A percentile compares a stretch with the other conserved stretches of the same genome.
These are phyloP conservation scores for Leucaena leucocephala DNA, from an alignment of 306 rosid species.

Conservation along the genomic window DNA sequence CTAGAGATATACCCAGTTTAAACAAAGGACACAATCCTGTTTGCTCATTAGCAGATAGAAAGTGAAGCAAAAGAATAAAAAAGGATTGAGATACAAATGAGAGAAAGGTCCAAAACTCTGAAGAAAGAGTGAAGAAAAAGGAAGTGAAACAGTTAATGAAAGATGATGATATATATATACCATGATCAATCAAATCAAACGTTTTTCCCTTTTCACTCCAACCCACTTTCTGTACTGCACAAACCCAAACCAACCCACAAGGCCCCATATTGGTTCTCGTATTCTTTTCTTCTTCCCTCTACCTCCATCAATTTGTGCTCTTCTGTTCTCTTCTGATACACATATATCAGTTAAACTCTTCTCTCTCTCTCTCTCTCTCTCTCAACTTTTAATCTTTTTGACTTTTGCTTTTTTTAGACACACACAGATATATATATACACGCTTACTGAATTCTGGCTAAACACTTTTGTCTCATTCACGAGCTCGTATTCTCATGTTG, in stretches of 20 bases:
- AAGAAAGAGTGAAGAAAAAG: not conserved
- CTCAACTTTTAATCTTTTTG: constrained; percentile 33
- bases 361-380: too few relatives aligned
- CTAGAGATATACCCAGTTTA: not conserved
- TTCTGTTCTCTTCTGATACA: constrained; percentile 31
- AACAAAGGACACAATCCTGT: not conserved
- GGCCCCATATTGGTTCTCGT: constrained; percentile 27
- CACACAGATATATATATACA: not conserved
- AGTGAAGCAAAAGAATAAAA: not conserved
- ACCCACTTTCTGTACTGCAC: constrained; percentile 44
- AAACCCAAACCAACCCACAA: constrained; percentile 38
- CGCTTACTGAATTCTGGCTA: constrained; percentile 39
- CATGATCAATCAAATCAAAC: constrained; percentile 60
- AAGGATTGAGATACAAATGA: constrained; percentile 18
- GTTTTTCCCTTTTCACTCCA: constrained; percentile 32
- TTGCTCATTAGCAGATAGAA: not conserved
- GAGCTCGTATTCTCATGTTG: too few relatives aligned
- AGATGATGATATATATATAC: not conserved
- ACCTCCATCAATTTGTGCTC: not conserved
- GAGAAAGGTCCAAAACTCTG: constrained; percentile 3
- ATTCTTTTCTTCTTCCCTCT: not conserved
- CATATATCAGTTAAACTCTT: constrained; percentile 3
- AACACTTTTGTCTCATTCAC: constrained; percentile 53
- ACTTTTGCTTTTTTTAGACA: constrained; percentile 46
- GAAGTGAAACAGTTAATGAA: too few relatives aligned